Base-by-base conservation (phyloP, 164 flowering plant species). In the Paratinospora sagittata region DNA sequence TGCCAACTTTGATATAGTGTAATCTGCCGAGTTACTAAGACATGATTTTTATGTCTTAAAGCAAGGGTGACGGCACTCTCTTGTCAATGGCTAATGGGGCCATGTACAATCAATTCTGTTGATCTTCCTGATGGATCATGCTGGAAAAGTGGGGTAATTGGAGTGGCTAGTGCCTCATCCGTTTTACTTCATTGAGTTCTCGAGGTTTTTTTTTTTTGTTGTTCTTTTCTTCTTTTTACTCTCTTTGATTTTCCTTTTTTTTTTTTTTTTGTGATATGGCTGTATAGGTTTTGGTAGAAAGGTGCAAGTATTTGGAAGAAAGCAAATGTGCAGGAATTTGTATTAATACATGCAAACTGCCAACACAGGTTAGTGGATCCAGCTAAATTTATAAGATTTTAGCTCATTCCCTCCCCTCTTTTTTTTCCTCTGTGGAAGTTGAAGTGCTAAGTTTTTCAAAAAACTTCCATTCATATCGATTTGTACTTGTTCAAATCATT, bases 61-160 rank as follows among this genome's bases (percentile, higher is more conserved):
- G 98, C 98, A 73, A 89, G 94, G 79, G 97, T 87, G 82, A 95
- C 97, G 69, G 92, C 86, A 67, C 19, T 89, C 47, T 82, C 97
- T 72, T 95, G 98, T 73, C 94, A 87, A 78, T 95, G 98, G 97
- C 88, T 95, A 17, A 92, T 95, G 97, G 98, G 97, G 11, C 71
- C 78, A 0, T 92, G 97, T 84, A 72, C 74, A 0, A 88, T 91
- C 26, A 90, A 90, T 76, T 80, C 89, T 24, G 82, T 95, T 12
- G 85, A 90, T 67, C 87, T 89, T 71, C 86, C 89, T 24, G 82
- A 89, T 80, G 98, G 97, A 67, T 80, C 89, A 7, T 82, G 92
- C 9, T 85, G 86, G 74, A 65, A 61, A 3, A 92, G 90, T 69
- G 98, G 97, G 88, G 97, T 95, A 83, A 66, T 64, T 73, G 4